Evolutionary conservation across 2,329 filamentous ascomycete genomes (phyloP).

Genomic region (Penicillium sp.): DNA sequence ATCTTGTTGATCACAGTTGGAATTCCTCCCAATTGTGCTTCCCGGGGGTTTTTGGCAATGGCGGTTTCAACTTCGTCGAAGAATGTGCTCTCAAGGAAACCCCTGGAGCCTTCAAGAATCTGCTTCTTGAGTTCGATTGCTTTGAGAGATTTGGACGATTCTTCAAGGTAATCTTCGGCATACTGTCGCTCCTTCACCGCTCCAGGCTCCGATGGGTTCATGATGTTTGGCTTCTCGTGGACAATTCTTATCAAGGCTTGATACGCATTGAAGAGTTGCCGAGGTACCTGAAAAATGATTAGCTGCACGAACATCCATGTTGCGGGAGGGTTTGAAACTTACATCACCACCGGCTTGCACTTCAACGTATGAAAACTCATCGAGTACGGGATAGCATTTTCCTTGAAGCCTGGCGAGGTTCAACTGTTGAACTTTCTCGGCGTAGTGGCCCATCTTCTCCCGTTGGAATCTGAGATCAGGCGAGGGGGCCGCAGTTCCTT

Average conservation of each 20-base stretch:
- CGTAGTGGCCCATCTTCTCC: slow-evolving; percentile 80
- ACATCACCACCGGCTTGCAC: slow-evolving; percentile 64
- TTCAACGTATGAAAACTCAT: slow-evolving; percentile 74
- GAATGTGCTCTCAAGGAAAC: slow-evolving; percentile 78
- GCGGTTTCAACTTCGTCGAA: slow-evolving; percentile 71
- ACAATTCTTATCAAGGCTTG: slow-evolving; percentile 76
- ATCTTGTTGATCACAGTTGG: slow-evolving; percentile 88
- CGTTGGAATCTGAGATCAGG: slow-evolving; percentile 73
- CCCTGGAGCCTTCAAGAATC: slow-evolving; percentile 76
- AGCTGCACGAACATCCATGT: slow-evolving; percentile 8
- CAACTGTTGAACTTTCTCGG: slow-evolving; percentile 73
- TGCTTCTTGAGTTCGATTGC: slow-evolving; percentile 69
- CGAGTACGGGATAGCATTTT: slow-evolving; percentile 68
- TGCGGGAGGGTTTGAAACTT: slow-evolving; percentile 25
- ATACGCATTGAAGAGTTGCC: slow-evolving; percentile 78
- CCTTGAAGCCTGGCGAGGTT: slow-evolving; percentile 70
- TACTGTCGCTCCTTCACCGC: slow-evolving; percentile 74
- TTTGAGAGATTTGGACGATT: slow-evolving; percentile 62
- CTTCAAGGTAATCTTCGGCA: slow-evolving; percentile 72
- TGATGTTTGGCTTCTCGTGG: slow-evolving; percentile 64
- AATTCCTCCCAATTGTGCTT: slow-evolving; percentile 84
- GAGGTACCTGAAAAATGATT: slow-evolving; percentile 55
- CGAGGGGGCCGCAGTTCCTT: slow-evolving; percentile 49
- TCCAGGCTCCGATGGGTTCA: slow-evolving; percentile 59
- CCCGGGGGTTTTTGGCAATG: slow-evolving; percentile 78